Evolutionary conservation across 83 land plant species (phyloP).

Genomic region (Picea abies): DNA sequence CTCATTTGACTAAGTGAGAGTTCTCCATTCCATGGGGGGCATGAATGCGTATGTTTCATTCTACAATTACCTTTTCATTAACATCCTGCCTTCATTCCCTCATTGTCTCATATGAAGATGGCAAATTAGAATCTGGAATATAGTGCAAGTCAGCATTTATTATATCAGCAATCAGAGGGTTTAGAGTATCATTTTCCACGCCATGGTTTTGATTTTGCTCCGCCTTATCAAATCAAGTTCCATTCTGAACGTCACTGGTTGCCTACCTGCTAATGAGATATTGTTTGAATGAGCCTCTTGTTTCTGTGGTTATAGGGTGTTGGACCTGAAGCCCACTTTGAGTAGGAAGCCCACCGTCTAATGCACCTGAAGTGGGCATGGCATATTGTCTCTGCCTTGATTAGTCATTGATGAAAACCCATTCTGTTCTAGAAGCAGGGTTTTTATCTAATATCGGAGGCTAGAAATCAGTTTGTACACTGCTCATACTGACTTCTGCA

Average conservation of each 20-base stretch:
- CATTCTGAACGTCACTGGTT: neutral
- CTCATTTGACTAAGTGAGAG: neutral
- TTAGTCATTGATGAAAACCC: no score
- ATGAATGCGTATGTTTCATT: constrained; percentile 26
- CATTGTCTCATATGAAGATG: constrained; percentile 48
- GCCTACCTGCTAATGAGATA: neutral
- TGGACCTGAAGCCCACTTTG: no score
- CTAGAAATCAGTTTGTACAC: no score
- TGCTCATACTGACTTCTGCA: no score
- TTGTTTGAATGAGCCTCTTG: no score
- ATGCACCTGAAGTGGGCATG: no score
- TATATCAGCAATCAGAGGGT: neutral
- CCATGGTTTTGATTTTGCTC: neutral
- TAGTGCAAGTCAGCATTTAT: neutral
- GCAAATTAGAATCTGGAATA: constrained; percentile 23
- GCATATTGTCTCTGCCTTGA: no score
- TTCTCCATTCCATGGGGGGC: constrained; percentile 39
- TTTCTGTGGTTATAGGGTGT: no score
- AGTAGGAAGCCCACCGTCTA: no score
- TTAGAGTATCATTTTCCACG: neutral
- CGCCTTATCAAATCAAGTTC: neutral
- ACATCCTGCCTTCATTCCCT: constrained; percentile 36
- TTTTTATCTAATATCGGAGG: no score
- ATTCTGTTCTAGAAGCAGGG: no score
- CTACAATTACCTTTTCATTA: neutral